Evolutionary conservation across 2,329 filamentous ascomycete species (phyloP).

Genomic region (Cercospora nicotianae): DNA sequence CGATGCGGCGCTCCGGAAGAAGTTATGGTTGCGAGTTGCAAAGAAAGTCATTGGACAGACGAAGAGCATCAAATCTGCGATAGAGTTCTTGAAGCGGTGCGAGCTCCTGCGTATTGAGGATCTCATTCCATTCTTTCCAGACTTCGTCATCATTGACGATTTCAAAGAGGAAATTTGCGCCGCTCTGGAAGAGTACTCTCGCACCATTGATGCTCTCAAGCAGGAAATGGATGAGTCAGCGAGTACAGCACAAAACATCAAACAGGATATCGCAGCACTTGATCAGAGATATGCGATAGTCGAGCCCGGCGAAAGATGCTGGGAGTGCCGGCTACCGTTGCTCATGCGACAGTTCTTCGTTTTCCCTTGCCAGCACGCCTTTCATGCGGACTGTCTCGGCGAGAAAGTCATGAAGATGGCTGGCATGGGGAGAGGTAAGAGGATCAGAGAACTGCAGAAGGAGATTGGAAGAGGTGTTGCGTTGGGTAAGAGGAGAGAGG

Average conservation of each 20-base stretch:
- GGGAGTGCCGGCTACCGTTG: slow-evolving; percentile 80
- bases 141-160: slow-evolving; percentile 97
- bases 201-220: slow-evolving; percentile 83
- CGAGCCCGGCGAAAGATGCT: slow-evolving; percentile 92
- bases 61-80: slow-evolving; percentile 79
- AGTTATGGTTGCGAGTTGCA: slow-evolving; percentile 91
- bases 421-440: slow-evolving; percentile 70
- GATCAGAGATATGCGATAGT: slow-evolving; percentile 93
- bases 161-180: slow-evolving; percentile 98
- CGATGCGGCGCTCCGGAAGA: slow-evolving; percentile 79
- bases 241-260: slow-evolving; percentile 85
- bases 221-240: slow-evolving; percentile 95
- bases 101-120: slow-evolving; percentile 94
- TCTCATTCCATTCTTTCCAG: slow-evolving; percentile 95
- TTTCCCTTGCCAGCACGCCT: slow-evolving; percentile 96
- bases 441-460: slow-evolving; percentile 81
- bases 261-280: slow-evolving; percentile 79
- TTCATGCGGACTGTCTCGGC: slow-evolving; percentile 92
- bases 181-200: slow-evolving; percentile 88
- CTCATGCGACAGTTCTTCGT: slow-evolving; percentile 94
- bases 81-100: slow-evolving; percentile 89
- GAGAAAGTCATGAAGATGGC: slow-evolving; percentile 80
- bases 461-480: slow-evolving; percentile 73
- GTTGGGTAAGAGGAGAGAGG: slow-evolving; percentile 72
- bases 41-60: slow-evolving; percentile 88